phyloP scores from a whole-genome alignment of 1,139 yeast species.

The Nakaseomyces glabratus region DNA sequence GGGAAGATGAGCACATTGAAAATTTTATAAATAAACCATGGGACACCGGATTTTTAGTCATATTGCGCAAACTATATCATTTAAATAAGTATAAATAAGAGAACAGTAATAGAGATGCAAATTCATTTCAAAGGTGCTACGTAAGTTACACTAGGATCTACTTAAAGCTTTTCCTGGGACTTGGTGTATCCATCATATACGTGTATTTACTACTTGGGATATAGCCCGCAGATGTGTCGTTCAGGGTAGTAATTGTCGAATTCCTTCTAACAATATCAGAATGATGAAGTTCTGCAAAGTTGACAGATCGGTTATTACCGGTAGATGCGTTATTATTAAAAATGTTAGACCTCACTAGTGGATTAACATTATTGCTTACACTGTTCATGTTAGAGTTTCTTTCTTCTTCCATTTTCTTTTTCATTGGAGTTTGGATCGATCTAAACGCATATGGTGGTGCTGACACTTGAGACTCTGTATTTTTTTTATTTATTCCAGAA shows the following conservation, averaged over 20 bases:
- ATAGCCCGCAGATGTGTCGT: conserved; percentile 24
- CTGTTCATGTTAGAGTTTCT: background rate
- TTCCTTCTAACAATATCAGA: no score
- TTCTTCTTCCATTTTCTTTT: conserved; percentile 13
- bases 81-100: background rate
- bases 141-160: no score
- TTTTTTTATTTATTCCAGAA: conserved; percentile 10
- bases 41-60: no score
- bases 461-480: background rate
- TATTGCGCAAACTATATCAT: no score
- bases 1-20: no score
- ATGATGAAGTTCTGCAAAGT: no score
- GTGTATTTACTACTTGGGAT: conserved; percentile 38
- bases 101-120: background rate
- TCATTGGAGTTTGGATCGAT: conserved; percentile 27
- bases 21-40: no score
- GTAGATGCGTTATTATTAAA: no score
- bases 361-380: background rate
- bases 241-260: conserved; percentile 6
- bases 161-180: conserved; percentile 33
- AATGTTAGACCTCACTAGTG: no score
- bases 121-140: conserved; percentile 11
- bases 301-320: no score
- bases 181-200: conserved; percentile 37
- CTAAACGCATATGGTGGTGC: conserved; percentile 28